Percentiles rank a stretch among this genome's conserved stretches.
These are phyloP conservation scores for Prunus campanulata DNA, from an alignment of 306 rosid genomes.

Conservation along the genomic window DNA sequence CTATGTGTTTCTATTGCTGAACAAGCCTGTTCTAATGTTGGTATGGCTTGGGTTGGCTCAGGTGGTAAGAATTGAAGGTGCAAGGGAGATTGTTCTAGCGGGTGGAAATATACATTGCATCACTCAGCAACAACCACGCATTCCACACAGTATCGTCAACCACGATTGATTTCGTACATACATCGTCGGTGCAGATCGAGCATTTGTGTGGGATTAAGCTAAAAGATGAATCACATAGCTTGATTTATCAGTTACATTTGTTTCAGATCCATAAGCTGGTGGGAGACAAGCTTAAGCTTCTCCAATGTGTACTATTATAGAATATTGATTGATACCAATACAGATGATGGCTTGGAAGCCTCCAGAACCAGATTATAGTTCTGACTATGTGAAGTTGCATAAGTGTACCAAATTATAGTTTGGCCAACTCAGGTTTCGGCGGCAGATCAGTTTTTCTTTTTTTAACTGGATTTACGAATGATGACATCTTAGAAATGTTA, in stretches of 20 bases:
- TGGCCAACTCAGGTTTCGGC: background rate
- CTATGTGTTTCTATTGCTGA: background rate
- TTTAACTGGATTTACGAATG: background rate
- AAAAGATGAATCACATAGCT: background rate
- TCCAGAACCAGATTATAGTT: background rate
- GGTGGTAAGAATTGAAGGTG: conserved; percentile 85
- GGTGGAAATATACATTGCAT: conserved; percentile 98
- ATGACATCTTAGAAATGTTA: too few species aligned
- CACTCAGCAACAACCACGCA: conserved; percentile 85
- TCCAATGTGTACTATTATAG: background rate
- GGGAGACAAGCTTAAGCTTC: background rate
- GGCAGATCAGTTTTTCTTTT: background rate
- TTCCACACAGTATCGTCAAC: background rate
- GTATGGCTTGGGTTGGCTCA: conserved; percentile 17
- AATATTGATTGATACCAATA: background rate
- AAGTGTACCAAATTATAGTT: background rate
- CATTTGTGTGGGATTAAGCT: background rate
- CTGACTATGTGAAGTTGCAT: too few species aligned
- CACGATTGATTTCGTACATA: background rate
- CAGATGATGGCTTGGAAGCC: background rate
- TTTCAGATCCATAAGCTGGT: background rate
- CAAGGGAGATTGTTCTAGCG: conserved; percentile 82
- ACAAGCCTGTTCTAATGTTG: conserved; percentile 12
- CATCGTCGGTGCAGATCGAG: background rate
- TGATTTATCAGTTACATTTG: background rate